Evolutionary conservation across 1,284 basidiomycete genomes (phyloP).

Genomic region (Cryptococcus sp.): DNA sequence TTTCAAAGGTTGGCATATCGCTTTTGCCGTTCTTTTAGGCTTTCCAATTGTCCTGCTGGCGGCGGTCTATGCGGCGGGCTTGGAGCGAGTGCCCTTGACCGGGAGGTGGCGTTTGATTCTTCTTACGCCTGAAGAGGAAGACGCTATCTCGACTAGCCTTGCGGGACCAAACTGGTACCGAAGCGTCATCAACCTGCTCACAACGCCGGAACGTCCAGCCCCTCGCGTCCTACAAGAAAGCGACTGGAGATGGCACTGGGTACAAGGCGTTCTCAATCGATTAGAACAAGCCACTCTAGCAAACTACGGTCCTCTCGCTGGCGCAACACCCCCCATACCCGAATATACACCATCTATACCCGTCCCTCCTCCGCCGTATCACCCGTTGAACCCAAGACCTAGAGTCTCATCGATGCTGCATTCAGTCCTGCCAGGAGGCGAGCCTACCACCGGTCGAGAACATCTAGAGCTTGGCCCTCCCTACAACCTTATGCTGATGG

Average conservation of each 20-base stretch:
- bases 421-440: constrained; percentile 42
- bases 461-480: constrained; percentile 68
- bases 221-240: constrained; percentile 64
- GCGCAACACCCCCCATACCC: constrained; percentile 3
- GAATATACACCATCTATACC: constrained; percentile 5
- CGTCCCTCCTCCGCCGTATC: constrained; percentile 41
- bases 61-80: constrained; percentile 71
- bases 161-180: constrained; percentile 81
- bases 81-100: constrained; percentile 80
- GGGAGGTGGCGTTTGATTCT: constrained; percentile 83
- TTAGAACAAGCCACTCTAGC: constrained; percentile 65
- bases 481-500: constrained; percentile 80
- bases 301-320: constrained; percentile 12
- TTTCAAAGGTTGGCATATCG: constrained; percentile 58
- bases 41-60: constrained; percentile 71
- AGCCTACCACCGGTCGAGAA: constrained; percentile 33
- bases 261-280: constrained; percentile 68
- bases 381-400: constrained; percentile 50
- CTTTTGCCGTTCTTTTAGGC: constrained; percentile 64
- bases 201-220: constrained; percentile 62
- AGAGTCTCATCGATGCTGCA: constrained; percentile 48
- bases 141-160: constrained; percentile 73
- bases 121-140: constrained; percentile 86
- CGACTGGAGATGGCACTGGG: constrained; percentile 86
- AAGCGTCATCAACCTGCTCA: constrained; percentile 74